Base-by-base conservation (phyloP, 2,329 filamentous ascomycete species). In the Calonectria pauciramosa region DNA sequence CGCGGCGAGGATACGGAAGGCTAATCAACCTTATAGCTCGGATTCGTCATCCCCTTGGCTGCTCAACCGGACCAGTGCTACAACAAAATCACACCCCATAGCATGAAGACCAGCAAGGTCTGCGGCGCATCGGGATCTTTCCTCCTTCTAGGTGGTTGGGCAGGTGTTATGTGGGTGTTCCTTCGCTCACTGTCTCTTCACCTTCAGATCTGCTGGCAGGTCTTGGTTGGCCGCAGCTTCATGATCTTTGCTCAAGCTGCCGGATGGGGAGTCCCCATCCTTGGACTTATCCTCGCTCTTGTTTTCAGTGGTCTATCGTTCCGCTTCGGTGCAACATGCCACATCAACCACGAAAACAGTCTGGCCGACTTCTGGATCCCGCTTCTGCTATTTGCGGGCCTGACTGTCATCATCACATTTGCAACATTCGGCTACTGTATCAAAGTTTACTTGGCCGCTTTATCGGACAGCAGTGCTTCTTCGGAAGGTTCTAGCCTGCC, bases 131-230 rank as follows among this genome's bases (percentile, higher is more conserved):
- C 96, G 0, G 97, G 97, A 13, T 91, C 95, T 1, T 93, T 98
- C 77, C 87, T 99, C 66, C 90, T 99, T 66, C 91, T 96, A 36
- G 97, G 97, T 68, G 97, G 96, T 54, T 95, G 96, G 90, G 91
- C 92, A 36, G 94, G 93, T 59, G 92, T 95, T 38, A 93, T 98
- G 85, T 99, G 97, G 96, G 92, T 96, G 77, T 98, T 98, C 83
- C 90, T 98, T 74, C 93, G 97, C 76, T 94, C 96, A 0, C 87
- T 99, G 41, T 98, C 96, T 6, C 93, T 99, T 80, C 97, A 99
- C 85, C 92, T 99, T 32, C 97, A 99, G 85, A 98, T 99, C 77
- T 98, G 96, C 88, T 99, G 97, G 97, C 96, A 99, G 84, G 90
- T 97, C 41, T 92, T 96, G 10, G 94, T 98, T 5, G 97, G 97